Base-by-base conservation (phyloP, 2,329 filamentous ascomycete genomes). In the Xylaria sp. region DNA sequence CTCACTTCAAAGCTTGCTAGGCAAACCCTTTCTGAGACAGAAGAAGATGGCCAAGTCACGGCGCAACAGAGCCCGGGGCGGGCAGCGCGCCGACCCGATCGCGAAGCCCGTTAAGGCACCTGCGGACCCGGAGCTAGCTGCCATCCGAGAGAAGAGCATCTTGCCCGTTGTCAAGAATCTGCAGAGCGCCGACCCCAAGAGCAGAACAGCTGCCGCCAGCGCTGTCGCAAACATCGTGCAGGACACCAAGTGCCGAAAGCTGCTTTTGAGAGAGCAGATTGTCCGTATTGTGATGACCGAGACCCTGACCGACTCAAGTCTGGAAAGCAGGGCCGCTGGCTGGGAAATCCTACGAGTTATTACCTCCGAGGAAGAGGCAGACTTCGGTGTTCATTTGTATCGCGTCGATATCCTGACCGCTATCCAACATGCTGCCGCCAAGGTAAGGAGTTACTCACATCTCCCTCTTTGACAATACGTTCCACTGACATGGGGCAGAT, bases 321-420 rank as follows among this genome's bases (percentile, higher is more conserved):
- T 87, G 55, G 85, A 88, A 72, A 84, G 83, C 66, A 79, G 83
- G 52, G 82, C 84, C 49, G 83, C 85, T 18, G 86, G 84, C n/a
- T 89, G 86, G 86, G 81, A 82, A 10, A 86, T 88, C 64, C 74
- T 89, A 55, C 79, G 81, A 64, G 79, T 83, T 48, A 76, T 89
- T 56, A 82, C 81, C 1, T 76, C 82, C 63, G 82, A 87, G 68
- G 86, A 89, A 70, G 85, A 87, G 66, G 76, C 81, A 10, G 86
- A 88, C 67, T 88, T 89, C 60, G 86, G 84, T 63, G 75, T 89
- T 18, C 85, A 89, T 65, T 71, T 89, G 59, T 88, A 81, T 67
- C 76, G 86, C 49, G 75, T 82, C 34, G 85, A 88, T 69, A 72
- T 87, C 11, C 68, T 89, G 60, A 83, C 82, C 34, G 83, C 85